Conservation (phyloP, 768 basidiomycete genomes). For the Nidularia pulvinata region DNA sequence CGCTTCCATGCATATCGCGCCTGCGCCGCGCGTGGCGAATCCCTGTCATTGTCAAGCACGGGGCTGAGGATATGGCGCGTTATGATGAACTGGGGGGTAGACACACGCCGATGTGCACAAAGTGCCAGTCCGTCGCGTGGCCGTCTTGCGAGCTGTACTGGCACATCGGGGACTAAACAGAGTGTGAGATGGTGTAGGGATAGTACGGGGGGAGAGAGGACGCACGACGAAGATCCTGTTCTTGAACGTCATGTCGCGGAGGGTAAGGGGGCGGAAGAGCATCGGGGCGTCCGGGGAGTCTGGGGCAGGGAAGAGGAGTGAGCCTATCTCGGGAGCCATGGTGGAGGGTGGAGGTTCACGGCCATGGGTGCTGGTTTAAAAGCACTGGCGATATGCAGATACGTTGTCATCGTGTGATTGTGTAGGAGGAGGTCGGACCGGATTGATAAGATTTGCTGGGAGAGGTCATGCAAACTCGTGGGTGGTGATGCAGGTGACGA, state of each 20-base stretch:
- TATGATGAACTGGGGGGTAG: background rate
- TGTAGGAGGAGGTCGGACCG: no score
- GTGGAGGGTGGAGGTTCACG: no score
- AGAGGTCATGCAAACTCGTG: no score
- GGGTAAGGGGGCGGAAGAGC: constrained; percentile 66
- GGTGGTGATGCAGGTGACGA: no score
- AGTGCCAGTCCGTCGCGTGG: constrained; percentile 81
- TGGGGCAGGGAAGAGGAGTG: no score
- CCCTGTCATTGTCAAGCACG: constrained; percentile 25
- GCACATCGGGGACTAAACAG: constrained; percentile 72
- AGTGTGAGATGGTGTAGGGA: background rate
- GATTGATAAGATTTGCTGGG: no score
- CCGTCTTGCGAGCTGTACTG: constrained; percentile 78
- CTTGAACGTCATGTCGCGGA: constrained; percentile 65
- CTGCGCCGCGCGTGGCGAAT: constrained; percentile 71
- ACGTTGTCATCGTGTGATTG: no score
- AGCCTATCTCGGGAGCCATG: no score
- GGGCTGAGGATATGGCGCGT: background rate
- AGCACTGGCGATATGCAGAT: no score
- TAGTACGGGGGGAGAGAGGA: constrained; percentile 1
- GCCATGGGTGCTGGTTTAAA: no score
- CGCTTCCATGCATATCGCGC: constrained; percentile 73
- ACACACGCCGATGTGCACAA: constrained; percentile 75
- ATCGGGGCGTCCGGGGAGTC: constrained; percentile 42
- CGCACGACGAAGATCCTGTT: constrained; percentile 73